These are phyloP conservation scores for Trichopus zeylanicus DNA, from an alignment of 116 monocot species.

Conservation along the genomic window DNA sequence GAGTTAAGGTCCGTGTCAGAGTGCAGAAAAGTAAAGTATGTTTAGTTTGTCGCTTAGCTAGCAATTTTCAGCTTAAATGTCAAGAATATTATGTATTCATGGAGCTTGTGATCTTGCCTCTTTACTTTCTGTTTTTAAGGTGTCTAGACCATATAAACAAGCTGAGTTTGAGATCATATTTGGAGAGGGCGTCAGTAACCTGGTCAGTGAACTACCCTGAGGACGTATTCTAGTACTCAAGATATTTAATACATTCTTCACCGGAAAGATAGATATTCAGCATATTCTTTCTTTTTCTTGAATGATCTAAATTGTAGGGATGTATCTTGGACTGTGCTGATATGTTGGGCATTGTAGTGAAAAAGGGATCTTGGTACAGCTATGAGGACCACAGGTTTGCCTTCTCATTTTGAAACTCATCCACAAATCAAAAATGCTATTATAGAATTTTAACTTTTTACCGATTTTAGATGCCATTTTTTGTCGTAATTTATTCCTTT, in stretches of 20 bases:
- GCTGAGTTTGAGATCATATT: conserved; percentile 98
- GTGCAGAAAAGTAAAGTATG: conserved; percentile 98
- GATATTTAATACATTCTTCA: neutral
- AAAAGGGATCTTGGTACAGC: conserved; percentile 96
- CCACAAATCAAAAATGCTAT: too few species aligned
- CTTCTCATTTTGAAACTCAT: neutral
- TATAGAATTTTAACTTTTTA: too few species aligned
- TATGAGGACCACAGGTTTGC: conserved; percentile 62
- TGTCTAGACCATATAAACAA: conserved; percentile 95
- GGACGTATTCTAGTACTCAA: neutral
- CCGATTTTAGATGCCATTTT: too few species aligned
- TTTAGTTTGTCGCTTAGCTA: neutral
- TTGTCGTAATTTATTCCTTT: too few species aligned
- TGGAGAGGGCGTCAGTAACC: conserved; percentile 81
- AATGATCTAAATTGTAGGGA: conserved; percentile 37
- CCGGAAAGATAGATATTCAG: too few species aligned
- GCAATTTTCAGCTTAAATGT: neutral
- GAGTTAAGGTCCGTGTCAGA: conserved; percentile 81
- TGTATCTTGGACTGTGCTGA: conserved; percentile 96
- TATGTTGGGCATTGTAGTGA: conserved; percentile 60
- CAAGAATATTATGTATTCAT: neutral
- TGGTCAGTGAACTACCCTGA: conserved; percentile 34
- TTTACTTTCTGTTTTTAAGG: conserved; percentile 31
- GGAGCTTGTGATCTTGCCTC: neutral
- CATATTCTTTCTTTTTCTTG: too few species aligned